Evolutionary conservation across 495 filamentous ascomycete genomes (phyloP).

Genomic region (Penicillium goetzii): DNA sequence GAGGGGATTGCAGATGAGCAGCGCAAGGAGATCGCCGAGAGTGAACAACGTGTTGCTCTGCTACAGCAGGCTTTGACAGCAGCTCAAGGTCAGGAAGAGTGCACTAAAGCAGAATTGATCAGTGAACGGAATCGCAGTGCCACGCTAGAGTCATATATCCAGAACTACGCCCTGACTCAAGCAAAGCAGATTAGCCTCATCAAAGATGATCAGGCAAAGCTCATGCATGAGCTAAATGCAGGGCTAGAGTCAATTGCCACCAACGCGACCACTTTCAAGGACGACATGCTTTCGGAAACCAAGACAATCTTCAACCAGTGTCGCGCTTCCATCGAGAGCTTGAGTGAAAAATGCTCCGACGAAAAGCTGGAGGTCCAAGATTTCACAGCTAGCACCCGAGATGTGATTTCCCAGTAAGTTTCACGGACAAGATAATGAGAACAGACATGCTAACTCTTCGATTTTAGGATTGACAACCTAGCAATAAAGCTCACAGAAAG

Average conservation of each 20-base stretch:
- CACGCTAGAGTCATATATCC: slow-evolving; percentile 41
- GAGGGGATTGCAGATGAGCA: slow-evolving; percentile 23
- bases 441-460: neutral
- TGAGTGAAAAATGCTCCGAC: slow-evolving; percentile 25
- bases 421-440: neutral
- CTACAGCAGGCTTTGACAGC: slow-evolving; percentile 29
- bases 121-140: slow-evolving; percentile 36
- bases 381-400: slow-evolving; percentile 22
- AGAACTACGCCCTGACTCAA: slow-evolving; percentile 34
- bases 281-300: slow-evolving; percentile 19
- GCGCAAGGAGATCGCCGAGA: slow-evolving; percentile 20
- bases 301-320: slow-evolving; percentile 24
- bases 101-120: slow-evolving; percentile 25
- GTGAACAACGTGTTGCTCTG: slow-evolving; percentile 15
- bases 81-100: slow-evolving; percentile 22
- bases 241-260: slow-evolving; percentile 20
- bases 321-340: slow-evolving; percentile 18
- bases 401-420: slow-evolving; percentile 33
- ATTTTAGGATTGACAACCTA: slow-evolving; percentile 27
- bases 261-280: slow-evolving; percentile 19
- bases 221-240: slow-evolving; percentile 27
- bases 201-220: slow-evolving; percentile 31
- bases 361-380: slow-evolving; percentile 28
- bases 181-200: slow-evolving; percentile 30
- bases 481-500: slow-evolving; percentile 21